Conservation (phyloP, 2,329 filamentous ascomycete species). For the Fusarium liriodendri region DNA sequence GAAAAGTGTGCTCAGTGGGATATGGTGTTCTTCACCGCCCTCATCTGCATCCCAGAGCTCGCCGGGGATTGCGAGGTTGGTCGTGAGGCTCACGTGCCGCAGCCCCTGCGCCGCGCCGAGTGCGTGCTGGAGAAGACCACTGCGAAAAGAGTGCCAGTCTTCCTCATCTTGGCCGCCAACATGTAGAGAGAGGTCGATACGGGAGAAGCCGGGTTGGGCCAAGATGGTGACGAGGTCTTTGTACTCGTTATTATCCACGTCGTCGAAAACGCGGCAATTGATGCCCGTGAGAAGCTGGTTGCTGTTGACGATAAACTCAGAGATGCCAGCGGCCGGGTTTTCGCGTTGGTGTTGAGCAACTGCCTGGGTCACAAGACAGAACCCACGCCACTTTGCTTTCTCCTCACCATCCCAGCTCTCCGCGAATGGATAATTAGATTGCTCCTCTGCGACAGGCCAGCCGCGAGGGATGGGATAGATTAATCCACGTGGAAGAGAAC, state of each 20-base stretch:
- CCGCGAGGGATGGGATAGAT: slow-evolving; percentile 52
- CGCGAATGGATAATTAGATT: neutral
- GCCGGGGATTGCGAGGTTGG: neutral
- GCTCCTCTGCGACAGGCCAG: slow-evolving; percentile 11
- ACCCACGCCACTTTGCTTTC: slow-evolving; percentile 44
- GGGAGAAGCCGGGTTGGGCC: neutral
- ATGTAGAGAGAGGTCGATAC: slow-evolving; percentile 13
- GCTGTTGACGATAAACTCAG: slow-evolving; percentile 50
- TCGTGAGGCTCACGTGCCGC: slow-evolving; percentile 36
- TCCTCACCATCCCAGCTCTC: neutral
- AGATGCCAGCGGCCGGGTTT: slow-evolving; percentile 25
- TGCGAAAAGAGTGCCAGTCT: neutral
- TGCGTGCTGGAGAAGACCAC: neutral
- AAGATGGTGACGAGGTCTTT: slow-evolving; percentile 5
- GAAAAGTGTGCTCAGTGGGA: slow-evolving; percentile 45
- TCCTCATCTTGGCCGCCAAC: fast-evolving
- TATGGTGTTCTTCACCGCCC: neutral
- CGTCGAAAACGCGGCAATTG: slow-evolving; percentile 18
- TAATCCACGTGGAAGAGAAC: slow-evolving; percentile 52
- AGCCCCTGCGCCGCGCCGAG: slow-evolving; percentile 31
- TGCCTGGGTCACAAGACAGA: slow-evolving; percentile 42
- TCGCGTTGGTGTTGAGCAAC: slow-evolving; percentile 38
- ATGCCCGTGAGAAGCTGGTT: slow-evolving; percentile 46
- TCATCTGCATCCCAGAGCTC: fast-evolving
- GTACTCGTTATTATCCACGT: neutral